Evolutionary conservation across 1,284 basidiomycete species (phyloP), one percentile per base, ranked within the genome.

Genomic region (Golubevia sp.): DNA sequence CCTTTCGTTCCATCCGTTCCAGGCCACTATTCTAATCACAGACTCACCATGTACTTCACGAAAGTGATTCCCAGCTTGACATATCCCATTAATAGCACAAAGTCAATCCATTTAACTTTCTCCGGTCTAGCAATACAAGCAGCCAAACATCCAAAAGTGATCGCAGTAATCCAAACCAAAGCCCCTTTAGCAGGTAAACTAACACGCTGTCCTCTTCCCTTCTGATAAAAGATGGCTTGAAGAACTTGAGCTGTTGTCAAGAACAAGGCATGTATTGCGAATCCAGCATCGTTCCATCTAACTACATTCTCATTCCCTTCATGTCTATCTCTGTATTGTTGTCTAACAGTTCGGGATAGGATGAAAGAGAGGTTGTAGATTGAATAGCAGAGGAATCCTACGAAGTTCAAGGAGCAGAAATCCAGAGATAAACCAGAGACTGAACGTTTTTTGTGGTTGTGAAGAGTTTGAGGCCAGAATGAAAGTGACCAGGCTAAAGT

Each of bases 381-480:
- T 2, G 73, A 21, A 30, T 79, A 79, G 30, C 64, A 63, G 2
- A 62, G 27, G 23, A 77, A 76, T 0, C 77, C 77, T 1, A 73
- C 26, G 0, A 62, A 56, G 49, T 79, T 79, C 38, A 79, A 68
- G 0, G 52, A 25, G 3, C 73, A 63, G 52, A 73, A 79, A 59
- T 79, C 77, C 24, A 58, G 26, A 0, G 68, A 72, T 0, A 79
- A 49, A 1, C 77, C 77, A 8, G 55, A 13, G 0, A 67, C 63
- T 0, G 71, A 68, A 2, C 49, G 50, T 23, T 56, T 25, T 0
- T 34, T 7, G 11, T 63, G 51, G 25, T 73, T 77, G 48, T 60
- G 59, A 13, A 79, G 50, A 6, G 68, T 60, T 55, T 79, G 77
- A 11, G 77, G 77, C 30, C 70, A 76, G 64, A 79, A 79, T 7